Percentiles rank a stretch among this genome's conserved stretches.
Conservation (phyloP, 495 filamentous ascomycete genomes). For the Daldinia childiae region DNA sequence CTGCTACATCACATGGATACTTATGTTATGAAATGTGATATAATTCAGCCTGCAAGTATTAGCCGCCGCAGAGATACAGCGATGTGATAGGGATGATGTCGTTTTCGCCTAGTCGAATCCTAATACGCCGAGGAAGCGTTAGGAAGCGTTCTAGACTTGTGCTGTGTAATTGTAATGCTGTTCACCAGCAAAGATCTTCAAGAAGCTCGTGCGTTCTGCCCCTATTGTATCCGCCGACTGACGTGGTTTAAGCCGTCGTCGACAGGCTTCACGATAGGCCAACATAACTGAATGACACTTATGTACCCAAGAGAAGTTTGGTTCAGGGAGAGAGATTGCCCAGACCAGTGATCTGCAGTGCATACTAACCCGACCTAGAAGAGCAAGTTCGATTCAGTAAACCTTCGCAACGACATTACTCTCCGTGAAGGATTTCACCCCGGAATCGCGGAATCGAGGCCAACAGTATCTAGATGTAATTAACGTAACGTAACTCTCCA, state of each 20-base stretch:
- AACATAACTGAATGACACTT: conserved; percentile 21
- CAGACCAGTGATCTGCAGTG: conserved; percentile 34
- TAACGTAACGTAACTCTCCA: conserved; percentile 36
- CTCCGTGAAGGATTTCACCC: conserved; percentile 29
- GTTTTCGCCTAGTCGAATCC: conserved; percentile 14
- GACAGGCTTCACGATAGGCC: conserved; percentile 39
- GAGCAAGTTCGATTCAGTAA: conserved; percentile 19
- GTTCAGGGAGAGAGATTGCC: conserved; percentile 39
- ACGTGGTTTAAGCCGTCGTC: conserved; percentile 32
- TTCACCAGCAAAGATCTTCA: conserved; percentile 19
- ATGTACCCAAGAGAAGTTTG: conserved; percentile 21
- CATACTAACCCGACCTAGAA: conserved; percentile 21
- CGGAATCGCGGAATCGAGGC: conserved; percentile 16
- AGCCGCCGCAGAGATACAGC: conserved; percentile 14
- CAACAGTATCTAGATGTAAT: conserved; percentile 30
- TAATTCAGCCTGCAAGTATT: conserved; percentile 23
- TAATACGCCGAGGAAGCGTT: conserved; percentile 4
- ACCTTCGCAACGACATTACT: conserved; percentile 3
- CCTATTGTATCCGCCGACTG: conserved; percentile 39
- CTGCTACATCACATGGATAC: conserved; percentile 18
- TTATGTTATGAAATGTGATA: conserved; percentile 18
- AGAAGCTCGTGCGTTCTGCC: conserved; percentile 6
- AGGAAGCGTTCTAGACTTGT: conserved; percentile 5
- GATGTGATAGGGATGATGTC: conserved; percentile 16
- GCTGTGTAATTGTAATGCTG: conserved; percentile 7